Base-by-base conservation (phyloP, 345 rosid species). In the Excoecaria cochinchinensis region DNA sequence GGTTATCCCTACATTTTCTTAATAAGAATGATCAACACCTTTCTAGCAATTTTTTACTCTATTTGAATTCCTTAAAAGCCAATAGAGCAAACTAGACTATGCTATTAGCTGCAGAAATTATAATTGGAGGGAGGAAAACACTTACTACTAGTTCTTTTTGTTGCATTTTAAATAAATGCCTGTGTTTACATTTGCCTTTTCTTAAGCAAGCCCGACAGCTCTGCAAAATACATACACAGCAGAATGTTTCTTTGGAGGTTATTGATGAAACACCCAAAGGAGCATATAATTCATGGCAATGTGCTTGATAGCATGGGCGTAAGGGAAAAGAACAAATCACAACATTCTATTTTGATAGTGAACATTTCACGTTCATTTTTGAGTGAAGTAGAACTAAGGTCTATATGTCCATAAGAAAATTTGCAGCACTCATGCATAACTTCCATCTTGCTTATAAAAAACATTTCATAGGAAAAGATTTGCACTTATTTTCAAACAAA, bases 71-170 rank as follows among this genome's bases (percentile, higher is more conserved):
- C 8, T 56, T 31, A 31, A n/a, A 56, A 11, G 19, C 58, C 48
- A 10, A 44, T 44, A 44, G 59, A 57, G 11, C 9, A 46, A 57
- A 24, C 38, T 72, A 48, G 24, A 61, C 39, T 52, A 21, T 44
- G 61, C 44, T 38, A 63, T 73, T 48, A 80, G 48, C 25, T 36
- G 64, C 4, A 8, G 21, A 42, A n/a, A 40, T 44, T 39, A 72
- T 14, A 38, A 67, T 31, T 62, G 4, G 5, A 39, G 14, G 65
- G 47, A 52, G 48, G 47, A 55, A 73, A 51, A 71, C 36, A 75
- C 95, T 70, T 74, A 91, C 98, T 82, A 76, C 72, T 39, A 95
- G 93, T 84, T 95, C 96, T 69, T 83, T 88, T 82, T 89, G 92
- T 80, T 93, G 98, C 82, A 84, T 70, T 80, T 86, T 70, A 70